phyloP scores from a whole-genome alignment of 2,329 filamentous ascomycete species.

The Gnomoniopsis sp. region DNA sequence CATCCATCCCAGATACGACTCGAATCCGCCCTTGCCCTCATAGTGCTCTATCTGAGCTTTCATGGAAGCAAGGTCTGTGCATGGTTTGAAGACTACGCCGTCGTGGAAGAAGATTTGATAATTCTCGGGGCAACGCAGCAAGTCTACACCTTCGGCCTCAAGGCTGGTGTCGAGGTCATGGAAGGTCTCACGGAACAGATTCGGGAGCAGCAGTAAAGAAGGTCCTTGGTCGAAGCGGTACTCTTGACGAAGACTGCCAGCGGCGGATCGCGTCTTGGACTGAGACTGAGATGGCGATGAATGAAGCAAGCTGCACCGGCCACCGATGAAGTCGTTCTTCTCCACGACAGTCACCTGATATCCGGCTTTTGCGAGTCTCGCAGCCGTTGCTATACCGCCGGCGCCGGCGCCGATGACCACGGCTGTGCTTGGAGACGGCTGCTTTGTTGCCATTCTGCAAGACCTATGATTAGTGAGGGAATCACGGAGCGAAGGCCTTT shows the following conservation, averaged over 20 bases:
- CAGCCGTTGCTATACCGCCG: slow-evolving; percentile 69
- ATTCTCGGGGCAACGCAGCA: slow-evolving; percentile 72
- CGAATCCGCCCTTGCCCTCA: slow-evolving; percentile 69
- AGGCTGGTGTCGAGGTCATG: slow-evolving; percentile 65
- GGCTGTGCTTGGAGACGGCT: slow-evolving; percentile 7
- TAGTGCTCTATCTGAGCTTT: slow-evolving; percentile 68
- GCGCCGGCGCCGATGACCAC: slow-evolving; percentile 57
- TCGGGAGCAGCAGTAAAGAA: slow-evolving; percentile 68
- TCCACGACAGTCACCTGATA: slow-evolving; percentile 73
- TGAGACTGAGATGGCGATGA: slow-evolving; percentile 4
- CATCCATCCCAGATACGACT: slow-evolving; percentile 65
- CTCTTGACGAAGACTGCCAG: background rate
- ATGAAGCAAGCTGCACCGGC: slow-evolving; percentile 64
- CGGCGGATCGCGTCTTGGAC: background rate
- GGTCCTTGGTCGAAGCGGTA: slow-evolving; percentile 76
- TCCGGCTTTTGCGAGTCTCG: slow-evolving; percentile 67
- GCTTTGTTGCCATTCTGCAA: slow-evolving; percentile 4
- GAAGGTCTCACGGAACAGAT: slow-evolving; percentile 68
- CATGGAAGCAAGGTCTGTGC: slow-evolving; percentile 68
- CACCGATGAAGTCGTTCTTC: slow-evolving; percentile 71
- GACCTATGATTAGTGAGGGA: background rate
- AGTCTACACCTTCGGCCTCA: slow-evolving; percentile 60
- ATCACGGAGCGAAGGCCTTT: too few species aligned
- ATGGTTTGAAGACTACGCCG: slow-evolving; percentile 59
- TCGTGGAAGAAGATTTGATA: slow-evolving; percentile 74